Evolutionary conservation across 352 stramenopile species (phyloP).

Genomic region (Discostella stelligera): DNA sequence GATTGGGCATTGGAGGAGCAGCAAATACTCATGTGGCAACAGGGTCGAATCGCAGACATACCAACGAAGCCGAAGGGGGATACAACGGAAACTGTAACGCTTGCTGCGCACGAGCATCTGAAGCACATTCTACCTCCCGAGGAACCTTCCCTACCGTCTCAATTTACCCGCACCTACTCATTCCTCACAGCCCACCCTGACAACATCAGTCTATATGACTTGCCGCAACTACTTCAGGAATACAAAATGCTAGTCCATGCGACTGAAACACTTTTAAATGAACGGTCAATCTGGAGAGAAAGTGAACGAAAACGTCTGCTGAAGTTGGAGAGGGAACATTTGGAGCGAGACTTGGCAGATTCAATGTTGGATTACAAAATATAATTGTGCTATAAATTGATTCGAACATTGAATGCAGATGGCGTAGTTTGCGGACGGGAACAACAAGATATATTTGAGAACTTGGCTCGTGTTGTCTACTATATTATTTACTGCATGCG

Average conservation of each 20-base stretch:
- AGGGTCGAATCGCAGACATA: constrained; percentile 15
- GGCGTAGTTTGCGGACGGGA: too few species aligned
- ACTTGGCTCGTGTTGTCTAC: not conserved
- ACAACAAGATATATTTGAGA: too few species aligned
- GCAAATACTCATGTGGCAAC: constrained; percentile 16
- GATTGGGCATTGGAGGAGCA: constrained; percentile 61
- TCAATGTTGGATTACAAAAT: constrained; percentile 17
- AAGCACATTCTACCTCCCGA: constrained; percentile 20
- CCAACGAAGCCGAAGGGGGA: not conserved
- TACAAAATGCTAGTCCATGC: constrained; percentile 73
- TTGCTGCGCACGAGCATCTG: not conserved
- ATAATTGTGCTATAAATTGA: too few species aligned
- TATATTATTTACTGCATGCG: not conserved
- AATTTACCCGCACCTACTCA: constrained; percentile 66
- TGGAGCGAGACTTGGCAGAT: constrained; percentile 34
- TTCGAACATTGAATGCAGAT: too few species aligned
- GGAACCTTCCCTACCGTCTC: constrained; percentile 28
- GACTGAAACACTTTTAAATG: constrained; percentile 67
- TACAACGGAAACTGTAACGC: constrained; percentile 15
- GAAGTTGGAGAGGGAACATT: constrained; percentile 19
- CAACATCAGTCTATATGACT: constrained; percentile 66
- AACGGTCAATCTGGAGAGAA: constrained; percentile 37
- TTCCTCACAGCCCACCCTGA: constrained; percentile 61
- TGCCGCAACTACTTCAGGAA: constrained; percentile 72
- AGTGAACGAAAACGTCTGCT: constrained; percentile 24